Evolutionary conservation across 768 basidiomycete species (phyloP).

Genomic region (Boletus fagicola): DNA sequence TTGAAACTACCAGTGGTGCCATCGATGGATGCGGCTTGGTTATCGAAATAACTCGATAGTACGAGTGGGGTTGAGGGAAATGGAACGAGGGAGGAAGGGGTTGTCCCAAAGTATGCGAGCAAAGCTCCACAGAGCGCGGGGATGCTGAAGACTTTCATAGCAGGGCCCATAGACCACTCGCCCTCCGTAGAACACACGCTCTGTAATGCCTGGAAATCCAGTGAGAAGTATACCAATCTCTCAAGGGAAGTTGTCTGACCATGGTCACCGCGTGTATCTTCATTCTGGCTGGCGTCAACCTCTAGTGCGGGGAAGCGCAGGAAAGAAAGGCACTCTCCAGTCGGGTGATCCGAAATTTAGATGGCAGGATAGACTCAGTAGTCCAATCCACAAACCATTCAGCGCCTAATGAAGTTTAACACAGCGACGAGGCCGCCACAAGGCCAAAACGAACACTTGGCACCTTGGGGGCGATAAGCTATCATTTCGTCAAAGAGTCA

Average conservation of each 20-base stretch:
- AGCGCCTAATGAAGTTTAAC: not conserved
- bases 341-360: not conserved
- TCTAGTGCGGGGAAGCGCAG: not conserved
- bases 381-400: not conserved
- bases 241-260: slow-evolving; percentile 15
- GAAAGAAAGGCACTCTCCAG: not conserved
- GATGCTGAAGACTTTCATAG: slow-evolving; percentile 21
- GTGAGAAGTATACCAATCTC: not conserved
- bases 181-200: slow-evolving; percentile 6
- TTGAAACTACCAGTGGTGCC: slow-evolving; percentile 42
- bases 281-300: not conserved
- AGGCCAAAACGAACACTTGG: not conserved
- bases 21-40: slow-evolving; percentile 43
- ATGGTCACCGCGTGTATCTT: not conserved
- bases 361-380: not conserved
- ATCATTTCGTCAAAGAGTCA: not conserved
- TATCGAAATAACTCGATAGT: slow-evolving; percentile 36
- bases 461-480: not conserved
- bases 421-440: not conserved
- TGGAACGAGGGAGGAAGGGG: slow-evolving; percentile 11
- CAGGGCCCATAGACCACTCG: slow-evolving; percentile 9
- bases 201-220: slow-evolving; percentile 2
- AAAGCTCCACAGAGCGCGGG: slow-evolving; percentile 22
- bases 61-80: slow-evolving; percentile 37
- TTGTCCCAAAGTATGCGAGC: slow-evolving; percentile 18